These are phyloP conservation scores for Lasiodiplodia sp. DNA, from an alignment of 2,329 filamentous ascomycete genomes.

Conservation along the genomic window DNA sequence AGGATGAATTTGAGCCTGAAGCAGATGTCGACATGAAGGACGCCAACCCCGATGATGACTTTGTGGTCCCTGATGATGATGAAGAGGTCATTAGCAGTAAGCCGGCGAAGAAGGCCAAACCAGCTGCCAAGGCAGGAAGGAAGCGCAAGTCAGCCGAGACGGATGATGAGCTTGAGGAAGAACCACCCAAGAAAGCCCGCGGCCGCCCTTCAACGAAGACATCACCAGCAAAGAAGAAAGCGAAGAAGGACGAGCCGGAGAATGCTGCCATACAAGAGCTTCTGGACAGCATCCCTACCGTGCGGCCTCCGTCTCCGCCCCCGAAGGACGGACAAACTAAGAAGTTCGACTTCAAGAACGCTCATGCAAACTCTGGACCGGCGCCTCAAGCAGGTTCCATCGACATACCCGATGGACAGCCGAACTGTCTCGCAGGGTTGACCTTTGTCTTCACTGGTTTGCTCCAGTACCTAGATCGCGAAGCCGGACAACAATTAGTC, in stretches of 20 bases:
- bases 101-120: constrained; percentile 46
- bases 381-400: constrained; percentile 66
- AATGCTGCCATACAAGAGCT: constrained; percentile 80
- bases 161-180: constrained; percentile 62
- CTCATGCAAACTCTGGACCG: constrained; percentile 54
- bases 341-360: constrained; percentile 83
- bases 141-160: constrained; percentile 66
- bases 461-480: constrained; percentile 78
- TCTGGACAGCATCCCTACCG: constrained; percentile 82
- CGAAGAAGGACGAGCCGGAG: constrained; percentile 73
- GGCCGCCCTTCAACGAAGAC: constrained; percentile 47
- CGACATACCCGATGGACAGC: constrained; percentile 81
- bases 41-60: constrained; percentile 54
- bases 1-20: constrained; percentile 50
- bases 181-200: constrained; percentile 47
- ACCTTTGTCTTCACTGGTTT: constrained; percentile 96
- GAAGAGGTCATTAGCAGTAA: constrained; percentile 49
- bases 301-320: constrained; percentile 84
- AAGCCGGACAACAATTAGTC: constrained; percentile 84
- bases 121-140: constrained; percentile 43
- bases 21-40: constrained; percentile 64
- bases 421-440: constrained; percentile 88
- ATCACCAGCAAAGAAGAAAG: constrained; percentile 59
- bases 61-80: constrained; percentile 53
- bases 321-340: constrained; percentile 51